Evolutionary conservation across 306 rosid species (phyloP).

Genomic region (Carpinus viminea): DNA sequence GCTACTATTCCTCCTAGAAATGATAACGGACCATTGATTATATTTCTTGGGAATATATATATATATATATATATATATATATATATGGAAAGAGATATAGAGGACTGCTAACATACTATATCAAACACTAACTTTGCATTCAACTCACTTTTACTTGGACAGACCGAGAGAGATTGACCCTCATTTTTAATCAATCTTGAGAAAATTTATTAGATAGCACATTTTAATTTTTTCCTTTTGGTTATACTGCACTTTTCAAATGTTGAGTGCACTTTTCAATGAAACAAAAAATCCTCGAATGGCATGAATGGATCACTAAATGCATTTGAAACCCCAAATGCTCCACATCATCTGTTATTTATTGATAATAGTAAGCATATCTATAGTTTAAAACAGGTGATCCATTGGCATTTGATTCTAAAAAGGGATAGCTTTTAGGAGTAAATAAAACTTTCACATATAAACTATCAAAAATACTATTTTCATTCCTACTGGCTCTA

Average conservation of each 20-base stretch:
- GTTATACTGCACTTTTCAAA: background rate
- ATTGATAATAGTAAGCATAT: background rate
- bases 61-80: background rate
- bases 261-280: background rate
- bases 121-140: background rate
- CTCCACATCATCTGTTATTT: background rate
- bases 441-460: background rate
- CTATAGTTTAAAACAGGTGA: background rate
- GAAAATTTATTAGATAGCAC: background rate
- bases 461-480: background rate
- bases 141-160: background rate
- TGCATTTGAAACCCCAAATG: background rate
- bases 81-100: background rate
- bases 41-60: background rate
- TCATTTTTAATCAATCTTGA: background rate
- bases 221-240: background rate
- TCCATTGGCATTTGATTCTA: background rate
- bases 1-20: conserved; percentile 87
- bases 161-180: background rate
- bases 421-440: background rate
- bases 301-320: too few relatives aligned
- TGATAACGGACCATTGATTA: conserved; percentile 16
- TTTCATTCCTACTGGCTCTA: background rate
- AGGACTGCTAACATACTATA: background rate
- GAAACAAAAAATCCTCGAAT: background rate